These are phyloP conservation scores for Medicago lupulina DNA, from an alignment of 306 rosid genomes.

Conservation along the genomic window DNA sequence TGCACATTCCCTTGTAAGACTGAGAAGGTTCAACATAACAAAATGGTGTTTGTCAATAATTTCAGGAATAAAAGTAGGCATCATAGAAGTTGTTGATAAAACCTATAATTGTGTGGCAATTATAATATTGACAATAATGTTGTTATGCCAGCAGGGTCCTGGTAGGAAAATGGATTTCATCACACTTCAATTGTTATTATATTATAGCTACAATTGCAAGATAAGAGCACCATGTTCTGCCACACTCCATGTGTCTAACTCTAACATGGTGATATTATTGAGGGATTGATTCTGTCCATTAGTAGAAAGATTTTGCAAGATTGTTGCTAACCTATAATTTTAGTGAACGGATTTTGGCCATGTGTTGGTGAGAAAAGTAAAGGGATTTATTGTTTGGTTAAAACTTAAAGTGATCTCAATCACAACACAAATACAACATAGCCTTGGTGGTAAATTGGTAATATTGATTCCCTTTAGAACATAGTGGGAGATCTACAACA, in stretches of 20 bases:
- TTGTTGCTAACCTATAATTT: neutral
- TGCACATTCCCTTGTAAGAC: neutral
- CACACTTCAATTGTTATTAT: constrained; percentile 42
- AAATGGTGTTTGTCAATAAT: constrained; percentile 11
- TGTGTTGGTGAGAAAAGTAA: constrained; percentile 2
- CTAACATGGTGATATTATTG: constrained; percentile 29
- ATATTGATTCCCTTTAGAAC: neutral
- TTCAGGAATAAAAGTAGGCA: neutral
- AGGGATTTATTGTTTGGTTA: no score
- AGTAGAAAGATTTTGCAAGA: constrained; percentile 20
- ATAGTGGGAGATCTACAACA: neutral
- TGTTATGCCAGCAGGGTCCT: constrained; percentile 10
- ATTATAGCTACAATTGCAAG: constrained; percentile 33
- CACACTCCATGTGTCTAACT: constrained; percentile 32
- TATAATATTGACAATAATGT: constrained; percentile 26
- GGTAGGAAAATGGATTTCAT: constrained; percentile 27
- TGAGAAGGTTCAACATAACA: neutral
- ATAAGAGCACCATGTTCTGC: constrained; percentile 26
- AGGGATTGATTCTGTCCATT: constrained; percentile 21
- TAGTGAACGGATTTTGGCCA: constrained; percentile 20
- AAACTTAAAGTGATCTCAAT: no score
- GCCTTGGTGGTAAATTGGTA: no score
- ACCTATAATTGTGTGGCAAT: constrained; percentile 26
- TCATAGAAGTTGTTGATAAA: neutral
- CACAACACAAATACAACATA: no score